phyloP scores from a whole-genome alignment of 202 grass and related monocot species.

The Zoysia matrella region DNA sequence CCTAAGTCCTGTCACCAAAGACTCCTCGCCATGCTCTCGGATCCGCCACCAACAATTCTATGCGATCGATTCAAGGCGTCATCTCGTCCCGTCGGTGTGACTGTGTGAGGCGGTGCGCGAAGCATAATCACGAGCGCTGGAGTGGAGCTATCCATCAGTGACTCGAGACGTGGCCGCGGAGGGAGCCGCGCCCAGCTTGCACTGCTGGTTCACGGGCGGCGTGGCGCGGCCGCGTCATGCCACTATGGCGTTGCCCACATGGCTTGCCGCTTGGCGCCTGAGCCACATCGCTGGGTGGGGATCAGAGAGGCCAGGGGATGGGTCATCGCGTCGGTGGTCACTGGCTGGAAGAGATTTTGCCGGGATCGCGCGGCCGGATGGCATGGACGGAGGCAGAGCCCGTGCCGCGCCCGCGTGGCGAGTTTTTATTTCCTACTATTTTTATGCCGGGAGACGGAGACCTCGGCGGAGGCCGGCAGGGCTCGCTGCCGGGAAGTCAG shows the following conservation, averaged over 20 bases:
- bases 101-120: constrained; percentile 13
- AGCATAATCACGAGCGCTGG: not conserved
- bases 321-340: not conserved
- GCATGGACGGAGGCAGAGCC: not conserved
- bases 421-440: no score
- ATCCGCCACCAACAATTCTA: not conserved
- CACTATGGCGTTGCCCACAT: constrained; percentile 4
- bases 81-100: not conserved
- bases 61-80: not conserved
- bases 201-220: not conserved
- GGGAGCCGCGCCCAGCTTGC: not conserved
- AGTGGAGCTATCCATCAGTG: not conserved
- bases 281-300: not conserved
- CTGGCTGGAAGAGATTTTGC: not conserved
- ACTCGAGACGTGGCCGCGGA: not conserved
- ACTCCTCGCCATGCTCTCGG: not conserved
- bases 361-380: not conserved
- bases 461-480: no score
- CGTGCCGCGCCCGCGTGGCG: not conserved
- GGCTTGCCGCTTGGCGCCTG: not conserved
- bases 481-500: no score
- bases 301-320: not conserved
- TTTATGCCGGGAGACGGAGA: no score
- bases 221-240: not conserved
- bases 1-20: no score